Evolutionary conservation across 2,329 filamentous ascomycete genomes (phyloP), one percentile per base, ranked within the genome.

Genomic region (Exophiala calicioides): DNA sequence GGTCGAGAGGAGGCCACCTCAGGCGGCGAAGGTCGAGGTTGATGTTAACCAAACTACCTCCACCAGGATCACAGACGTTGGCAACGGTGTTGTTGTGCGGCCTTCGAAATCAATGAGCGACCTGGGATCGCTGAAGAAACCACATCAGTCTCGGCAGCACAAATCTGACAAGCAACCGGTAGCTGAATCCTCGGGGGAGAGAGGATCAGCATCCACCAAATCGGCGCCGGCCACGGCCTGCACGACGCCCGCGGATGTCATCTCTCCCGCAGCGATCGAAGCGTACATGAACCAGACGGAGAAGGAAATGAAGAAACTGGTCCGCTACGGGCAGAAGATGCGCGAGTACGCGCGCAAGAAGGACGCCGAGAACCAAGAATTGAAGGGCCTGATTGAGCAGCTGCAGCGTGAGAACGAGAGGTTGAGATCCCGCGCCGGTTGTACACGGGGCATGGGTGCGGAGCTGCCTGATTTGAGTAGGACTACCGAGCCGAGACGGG

Each of bases 221-320:
- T 15, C 16, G 13, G 13, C 29, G 23, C 12, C n/a, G 5, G 21
- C 2, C 12, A 15, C 32, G 12, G 16, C 12, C 10, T 18, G 32
- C 13, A 35, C 30, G 2, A 13, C 34, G 18, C 19, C 18, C 6
- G 29, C 20, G 10, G 16, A 13, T 12, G 18, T 27, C 3, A 24
- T 46, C 20, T 24, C 35, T 4, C 39, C 41, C 5, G 18, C 30
- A 4, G 76, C 82, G 52, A 82, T 79, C 57, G 77, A 82, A 43
- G 71, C 67, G 29, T 84, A 83, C 57, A 70, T 79, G 12, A 69
- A 71, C 16, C 76, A 73, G 36, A 82, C 79, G 26, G 76, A 80
- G 50, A 71, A 70, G 29, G 80, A 84, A 58, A 77, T 82, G 59
- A 79, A 75, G 60, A 80, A 78, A 57, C 68, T 84, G 37, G 73